Evolutionary conservation across 106 monocot genomes (phyloP).

Genomic region (Acorus gramineus): DNA sequence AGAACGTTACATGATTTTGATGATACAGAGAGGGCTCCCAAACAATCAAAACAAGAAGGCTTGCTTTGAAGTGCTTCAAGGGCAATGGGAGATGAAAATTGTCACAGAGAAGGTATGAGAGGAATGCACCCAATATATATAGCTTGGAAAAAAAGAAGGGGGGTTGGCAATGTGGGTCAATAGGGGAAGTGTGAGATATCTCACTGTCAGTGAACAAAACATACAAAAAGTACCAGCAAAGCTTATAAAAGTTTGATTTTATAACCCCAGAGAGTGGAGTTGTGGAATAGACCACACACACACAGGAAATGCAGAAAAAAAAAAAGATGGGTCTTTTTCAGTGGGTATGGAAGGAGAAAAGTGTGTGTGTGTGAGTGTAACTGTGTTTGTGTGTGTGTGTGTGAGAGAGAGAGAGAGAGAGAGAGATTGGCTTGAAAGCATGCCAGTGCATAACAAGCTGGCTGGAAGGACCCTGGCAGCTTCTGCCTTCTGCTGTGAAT

Average conservation of each 20-base stretch:
- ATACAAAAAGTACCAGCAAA: background rate
- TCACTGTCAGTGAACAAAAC: slow-evolving; percentile 11
- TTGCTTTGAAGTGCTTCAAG: background rate
- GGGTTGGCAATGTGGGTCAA: slow-evolving; percentile 6
- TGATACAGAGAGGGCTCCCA: background rate
- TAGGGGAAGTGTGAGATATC: slow-evolving; percentile 1
- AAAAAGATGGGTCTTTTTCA: no score
- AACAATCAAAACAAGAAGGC: background rate
- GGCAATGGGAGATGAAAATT: background rate
- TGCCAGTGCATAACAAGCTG: slow-evolving; percentile 19
- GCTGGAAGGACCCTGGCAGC: background rate
- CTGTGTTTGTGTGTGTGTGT: no score
- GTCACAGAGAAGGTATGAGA: background rate
- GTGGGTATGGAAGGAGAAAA: no score
- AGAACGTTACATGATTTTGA: no score
- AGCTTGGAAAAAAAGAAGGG: slow-evolving; percentile 2
- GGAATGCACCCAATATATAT: slow-evolving; percentile 10
- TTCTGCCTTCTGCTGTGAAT: no score
- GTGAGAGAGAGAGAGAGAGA: slow-evolving; percentile 4
- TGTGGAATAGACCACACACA: background rate
- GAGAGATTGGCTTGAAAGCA: background rate
- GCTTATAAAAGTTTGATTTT: background rate
- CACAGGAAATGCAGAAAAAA: no score
- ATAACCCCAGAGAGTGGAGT: background rate
- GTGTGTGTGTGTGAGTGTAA: no score